Conservation (phyloP, 2,329 filamentous ascomycete species). For the Rhynchosporium agropyri region DNA sequence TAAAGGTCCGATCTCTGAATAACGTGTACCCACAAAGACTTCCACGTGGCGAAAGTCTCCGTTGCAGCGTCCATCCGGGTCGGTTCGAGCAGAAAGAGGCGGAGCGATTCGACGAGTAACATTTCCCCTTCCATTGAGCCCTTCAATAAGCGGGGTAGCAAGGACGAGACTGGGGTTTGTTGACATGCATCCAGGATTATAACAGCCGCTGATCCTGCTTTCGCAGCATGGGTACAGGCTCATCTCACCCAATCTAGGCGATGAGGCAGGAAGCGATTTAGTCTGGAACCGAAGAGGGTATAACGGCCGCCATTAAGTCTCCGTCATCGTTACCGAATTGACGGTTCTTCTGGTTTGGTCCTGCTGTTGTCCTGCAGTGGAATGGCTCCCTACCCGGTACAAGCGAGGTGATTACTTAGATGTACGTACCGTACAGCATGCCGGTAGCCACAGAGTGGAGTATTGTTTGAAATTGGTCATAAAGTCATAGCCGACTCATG, state of each 20-base stretch:
- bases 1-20: not conserved
- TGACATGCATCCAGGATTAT: slow-evolving; percentile 17
- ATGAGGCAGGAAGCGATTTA: not conserved
- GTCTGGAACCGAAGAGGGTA: slow-evolving; percentile 15
- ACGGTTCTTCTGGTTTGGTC: not conserved
- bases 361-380: slow-evolving; percentile 9
- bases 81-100: slow-evolving; percentile 11
- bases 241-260: slow-evolving; percentile 5
- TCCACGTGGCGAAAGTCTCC: slow-evolving; percentile 14
- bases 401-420: not conserved
- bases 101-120: slow-evolving; percentile 7
- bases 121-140: slow-evolving; percentile 1
- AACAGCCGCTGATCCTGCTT: slow-evolving; percentile 10
- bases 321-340: slow-evolving; percentile 15
- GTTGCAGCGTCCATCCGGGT: slow-evolving; percentile 16
- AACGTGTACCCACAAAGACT: not conserved
- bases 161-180: slow-evolving; percentile 6
- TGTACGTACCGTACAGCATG: not conserved
- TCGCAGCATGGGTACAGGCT: not conserved
- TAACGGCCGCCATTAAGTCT: slow-evolving; percentile 15
- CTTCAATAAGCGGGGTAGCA: slow-evolving; percentile 11
- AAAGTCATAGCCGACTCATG: not conserved
- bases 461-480: not conserved
- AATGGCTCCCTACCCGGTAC: slow-evolving; percentile 5
- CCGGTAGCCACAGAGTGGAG: not conserved